phyloP scores from a whole-genome alignment of 352 stramenopile genomes.

The Saprolegnia parasitica region DNA sequence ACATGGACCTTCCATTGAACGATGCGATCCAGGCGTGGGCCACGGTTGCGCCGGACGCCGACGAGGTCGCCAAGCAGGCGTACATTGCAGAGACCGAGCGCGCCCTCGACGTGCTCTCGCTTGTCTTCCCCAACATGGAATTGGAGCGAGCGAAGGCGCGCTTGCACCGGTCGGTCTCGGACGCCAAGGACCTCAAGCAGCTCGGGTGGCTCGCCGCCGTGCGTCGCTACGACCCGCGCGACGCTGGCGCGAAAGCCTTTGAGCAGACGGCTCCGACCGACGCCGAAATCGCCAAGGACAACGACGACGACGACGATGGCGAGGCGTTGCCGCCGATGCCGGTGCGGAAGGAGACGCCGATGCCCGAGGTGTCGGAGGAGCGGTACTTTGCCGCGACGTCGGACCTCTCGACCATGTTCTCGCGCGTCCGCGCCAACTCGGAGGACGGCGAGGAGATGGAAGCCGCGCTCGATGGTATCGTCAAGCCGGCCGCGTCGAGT shows the following conservation, averaged over 20 bases:
- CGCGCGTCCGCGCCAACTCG: conserved; percentile 75
- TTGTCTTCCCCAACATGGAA: conserved; percentile 64
- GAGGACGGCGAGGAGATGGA: conserved; percentile 72
- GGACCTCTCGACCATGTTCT: conserved; percentile 61
- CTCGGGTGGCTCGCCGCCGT: conserved; percentile 22
- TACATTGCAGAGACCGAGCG: conserved; percentile 47
- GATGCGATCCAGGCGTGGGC: conserved; percentile 47
- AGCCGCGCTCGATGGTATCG: conserved; percentile 67
- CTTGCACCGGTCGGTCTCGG: not conserved
- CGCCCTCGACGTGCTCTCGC: conserved; percentile 48
- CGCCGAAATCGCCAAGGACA: conserved; percentile 26
- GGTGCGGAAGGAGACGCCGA: conserved; percentile 39
- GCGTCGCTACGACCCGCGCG: conserved; percentile 16
- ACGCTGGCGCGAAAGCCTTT: conserved; percentile 13
- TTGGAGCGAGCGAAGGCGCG: conserved; percentile 46
- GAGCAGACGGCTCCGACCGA: conserved; percentile 30
- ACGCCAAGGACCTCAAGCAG: conserved; percentile 15
- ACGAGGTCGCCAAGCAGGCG: conserved; percentile 37
- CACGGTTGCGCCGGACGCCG: conserved; percentile 37
- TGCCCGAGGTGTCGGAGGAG: conserved; percentile 51
- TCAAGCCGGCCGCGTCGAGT: conserved; percentile 33
- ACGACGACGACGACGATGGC: conserved; percentile 23
- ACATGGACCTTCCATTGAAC: conserved; percentile 24
- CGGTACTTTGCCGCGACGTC: conserved; percentile 63
- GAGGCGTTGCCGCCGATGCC: not conserved